phyloP scores from a whole-genome alignment of 768 basidiomycete genomes.

The Termitomyces sp. region DNA sequence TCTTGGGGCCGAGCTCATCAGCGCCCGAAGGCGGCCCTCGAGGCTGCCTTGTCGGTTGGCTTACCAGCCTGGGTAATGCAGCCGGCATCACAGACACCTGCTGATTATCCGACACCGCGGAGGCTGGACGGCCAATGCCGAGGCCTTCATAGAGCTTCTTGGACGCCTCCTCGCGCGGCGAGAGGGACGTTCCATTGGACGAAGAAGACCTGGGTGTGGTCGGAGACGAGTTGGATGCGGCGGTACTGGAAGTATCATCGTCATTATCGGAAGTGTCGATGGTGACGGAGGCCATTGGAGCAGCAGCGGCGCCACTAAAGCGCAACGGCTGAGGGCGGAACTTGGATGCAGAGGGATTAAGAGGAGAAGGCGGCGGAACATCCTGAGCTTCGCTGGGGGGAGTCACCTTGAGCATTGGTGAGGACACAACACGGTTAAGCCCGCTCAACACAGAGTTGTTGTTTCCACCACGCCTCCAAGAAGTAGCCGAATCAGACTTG shows the following conservation, averaged over 20 bases:
- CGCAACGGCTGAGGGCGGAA: slow-evolving; percentile 27
- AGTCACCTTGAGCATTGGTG: slow-evolving; percentile 68
- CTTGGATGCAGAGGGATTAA: slow-evolving; percentile 38
- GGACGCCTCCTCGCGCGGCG: slow-evolving; percentile 81
- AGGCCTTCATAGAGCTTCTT: slow-evolving; percentile 89
- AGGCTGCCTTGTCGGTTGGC: slow-evolving; percentile 81
- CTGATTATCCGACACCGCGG: slow-evolving; percentile 38
- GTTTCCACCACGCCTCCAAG: slow-evolving; percentile 79
- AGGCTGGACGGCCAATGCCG: slow-evolving; percentile 72
- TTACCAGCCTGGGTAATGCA: slow-evolving; percentile 56
- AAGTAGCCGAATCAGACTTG: slow-evolving; percentile 76
- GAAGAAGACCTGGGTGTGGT: slow-evolving; percentile 72
- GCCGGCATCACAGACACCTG: slow-evolving; percentile 36
- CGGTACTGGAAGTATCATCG: slow-evolving; percentile 53
- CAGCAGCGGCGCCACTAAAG: slow-evolving; percentile 50
- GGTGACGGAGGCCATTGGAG: slow-evolving; percentile 53
- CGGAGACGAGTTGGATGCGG: slow-evolving; percentile 58
- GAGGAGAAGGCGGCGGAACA: slow-evolving; percentile 45
- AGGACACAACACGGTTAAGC: slow-evolving; percentile 54
- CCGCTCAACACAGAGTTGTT: slow-evolving; percentile 69
- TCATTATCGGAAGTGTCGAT: slow-evolving; percentile 54
- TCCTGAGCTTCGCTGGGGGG: slow-evolving; percentile 61
- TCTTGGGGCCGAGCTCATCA: slow-evolving; percentile 85
- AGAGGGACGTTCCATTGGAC: slow-evolving; percentile 61
- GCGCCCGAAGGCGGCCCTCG: slow-evolving; percentile 83